Evolutionary conservation across 768 basidiomycete species (phyloP).

Genomic region (Lactifluus volemus): DNA sequence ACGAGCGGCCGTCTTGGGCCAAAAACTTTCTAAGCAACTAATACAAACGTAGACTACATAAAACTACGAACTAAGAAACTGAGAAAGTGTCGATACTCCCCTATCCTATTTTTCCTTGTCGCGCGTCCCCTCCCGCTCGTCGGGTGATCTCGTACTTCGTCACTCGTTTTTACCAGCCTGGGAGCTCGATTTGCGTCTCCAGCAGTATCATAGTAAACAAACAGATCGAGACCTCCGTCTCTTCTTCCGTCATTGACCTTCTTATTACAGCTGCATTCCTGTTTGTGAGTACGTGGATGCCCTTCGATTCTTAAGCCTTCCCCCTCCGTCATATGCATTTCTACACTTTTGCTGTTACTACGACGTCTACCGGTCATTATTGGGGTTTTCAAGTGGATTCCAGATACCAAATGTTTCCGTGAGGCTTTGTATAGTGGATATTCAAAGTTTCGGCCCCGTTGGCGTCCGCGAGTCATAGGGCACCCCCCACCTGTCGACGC

Average conservation of each 20-base stretch:
- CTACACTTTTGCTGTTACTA: conserved; percentile 75
- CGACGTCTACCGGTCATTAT: conserved; percentile 81
- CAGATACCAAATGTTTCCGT: conserved; percentile 88
- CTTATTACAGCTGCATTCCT: conserved; percentile 92
- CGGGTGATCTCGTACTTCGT: too few relatives aligned
- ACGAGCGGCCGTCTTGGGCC: too few relatives aligned
- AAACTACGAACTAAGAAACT: too few relatives aligned
- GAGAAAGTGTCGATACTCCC: too few relatives aligned
- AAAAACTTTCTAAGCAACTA: too few relatives aligned
- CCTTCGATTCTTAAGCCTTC: conserved; percentile 68
- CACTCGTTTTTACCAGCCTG: too few relatives aligned
- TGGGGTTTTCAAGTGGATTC: conserved; percentile 83
- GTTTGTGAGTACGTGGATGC: conserved; percentile 96
- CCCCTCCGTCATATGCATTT: conserved; percentile 71
- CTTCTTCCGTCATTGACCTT: conserved; percentile 92
- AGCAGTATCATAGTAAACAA: too few relatives aligned
- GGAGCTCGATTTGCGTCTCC: too few relatives aligned
- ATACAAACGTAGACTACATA: too few relatives aligned
- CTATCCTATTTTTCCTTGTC: too few relatives aligned
- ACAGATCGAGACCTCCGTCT: conserved; percentile 90
- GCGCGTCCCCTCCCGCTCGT: too few relatives aligned
- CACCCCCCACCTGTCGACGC: not conserved
- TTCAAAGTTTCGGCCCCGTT: conserved; percentile 89
- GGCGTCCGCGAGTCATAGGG: conserved; percentile 46
- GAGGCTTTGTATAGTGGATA: conserved; percentile 94